Percentiles rank a stretch among this genome's conserved stretches.
Conservation (phyloP, 2,329 filamentous ascomycete species). For the Ceratocystis cubensis region DNA sequence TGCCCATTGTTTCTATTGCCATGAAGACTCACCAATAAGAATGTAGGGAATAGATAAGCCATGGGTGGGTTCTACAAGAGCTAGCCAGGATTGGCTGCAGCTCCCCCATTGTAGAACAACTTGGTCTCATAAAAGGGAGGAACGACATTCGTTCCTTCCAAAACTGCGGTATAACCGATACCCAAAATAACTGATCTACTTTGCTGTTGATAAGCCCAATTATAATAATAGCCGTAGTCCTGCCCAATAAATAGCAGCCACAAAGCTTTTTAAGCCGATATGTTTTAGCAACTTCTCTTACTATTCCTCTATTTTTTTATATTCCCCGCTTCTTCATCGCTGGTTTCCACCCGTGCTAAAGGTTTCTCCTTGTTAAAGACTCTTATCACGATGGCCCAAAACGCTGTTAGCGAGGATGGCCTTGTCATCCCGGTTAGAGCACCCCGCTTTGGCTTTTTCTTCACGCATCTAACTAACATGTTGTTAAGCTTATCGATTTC, state of each 20-base stretch:
- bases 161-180: neutral
- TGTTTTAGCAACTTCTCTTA: neutral
- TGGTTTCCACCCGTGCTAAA: neutral
- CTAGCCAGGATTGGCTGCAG: neutral
- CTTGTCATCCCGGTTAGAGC: conserved; percentile 42
- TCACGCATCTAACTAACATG: conserved; percentile 23
- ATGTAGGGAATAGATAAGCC: neutral
- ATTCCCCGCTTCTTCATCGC: neutral
- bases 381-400: conserved; percentile 28
- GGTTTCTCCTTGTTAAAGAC: neutral
- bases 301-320: neutral
- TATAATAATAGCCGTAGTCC: no score
- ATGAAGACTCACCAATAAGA: neutral
- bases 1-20: neutral
- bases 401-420: conserved; percentile 40
- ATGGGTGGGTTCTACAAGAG: neutral
- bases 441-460: conserved; percentile 14
- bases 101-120: neutral
- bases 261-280: no score
- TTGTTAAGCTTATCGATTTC: conserved; percentile 61
- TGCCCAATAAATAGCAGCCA: no score
- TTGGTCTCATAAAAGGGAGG: neutral
- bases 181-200: no score
- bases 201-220: no score
- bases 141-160: neutral